These are phyloP conservation scores for Fusarium equiseti DNA, from an alignment of 2,329 filamentous ascomycete species.

Conservation along the genomic window DNA sequence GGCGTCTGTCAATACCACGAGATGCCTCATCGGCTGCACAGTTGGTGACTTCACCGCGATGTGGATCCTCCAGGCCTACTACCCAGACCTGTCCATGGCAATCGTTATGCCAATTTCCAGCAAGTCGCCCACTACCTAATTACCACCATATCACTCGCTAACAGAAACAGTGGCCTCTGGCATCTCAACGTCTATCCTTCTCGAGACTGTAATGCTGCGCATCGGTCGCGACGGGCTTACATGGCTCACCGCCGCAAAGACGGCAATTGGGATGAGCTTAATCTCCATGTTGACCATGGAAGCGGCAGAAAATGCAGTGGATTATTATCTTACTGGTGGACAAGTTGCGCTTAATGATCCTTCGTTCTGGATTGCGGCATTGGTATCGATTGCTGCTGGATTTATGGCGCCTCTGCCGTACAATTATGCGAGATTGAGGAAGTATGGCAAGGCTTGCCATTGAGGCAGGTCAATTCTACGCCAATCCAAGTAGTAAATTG, in stretches of 20 bases:
- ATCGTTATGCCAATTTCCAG: constrained; percentile 66
- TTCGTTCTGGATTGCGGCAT: constrained; percentile 65
- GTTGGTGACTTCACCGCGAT: constrained; percentile 67
- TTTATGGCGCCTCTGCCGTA: constrained; percentile 65
- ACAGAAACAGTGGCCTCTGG: constrained; percentile 61
- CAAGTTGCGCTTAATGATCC: constrained; percentile 60
- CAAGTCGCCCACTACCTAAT: constrained; percentile 37
- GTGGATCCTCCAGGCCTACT: constrained; percentile 65
- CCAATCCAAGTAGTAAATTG: not conserved
- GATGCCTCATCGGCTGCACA: constrained; percentile 68
- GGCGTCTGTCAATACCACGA: constrained; percentile 66
- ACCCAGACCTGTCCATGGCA: constrained; percentile 60
- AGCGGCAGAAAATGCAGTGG: constrained; percentile 64
- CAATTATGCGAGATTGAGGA: constrained; percentile 63
- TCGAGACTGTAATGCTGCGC: constrained; percentile 65
- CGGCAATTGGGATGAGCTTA: constrained; percentile 69
- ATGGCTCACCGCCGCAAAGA: constrained; percentile 61
- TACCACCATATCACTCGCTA: accelerated
- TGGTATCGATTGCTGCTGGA: constrained; percentile 57
- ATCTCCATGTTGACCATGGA: constrained; percentile 72
- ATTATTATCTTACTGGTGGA: constrained; percentile 67
- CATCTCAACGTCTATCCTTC: constrained; percentile 62
- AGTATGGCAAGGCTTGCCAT: constrained; percentile 62
- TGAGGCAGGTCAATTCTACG: constrained; percentile 37
- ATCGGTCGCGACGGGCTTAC: constrained; percentile 61